Base-by-base conservation (phyloP, 2,329 filamentous ascomycete genomes). In the Rhexocercosporidium sp. region DNA sequence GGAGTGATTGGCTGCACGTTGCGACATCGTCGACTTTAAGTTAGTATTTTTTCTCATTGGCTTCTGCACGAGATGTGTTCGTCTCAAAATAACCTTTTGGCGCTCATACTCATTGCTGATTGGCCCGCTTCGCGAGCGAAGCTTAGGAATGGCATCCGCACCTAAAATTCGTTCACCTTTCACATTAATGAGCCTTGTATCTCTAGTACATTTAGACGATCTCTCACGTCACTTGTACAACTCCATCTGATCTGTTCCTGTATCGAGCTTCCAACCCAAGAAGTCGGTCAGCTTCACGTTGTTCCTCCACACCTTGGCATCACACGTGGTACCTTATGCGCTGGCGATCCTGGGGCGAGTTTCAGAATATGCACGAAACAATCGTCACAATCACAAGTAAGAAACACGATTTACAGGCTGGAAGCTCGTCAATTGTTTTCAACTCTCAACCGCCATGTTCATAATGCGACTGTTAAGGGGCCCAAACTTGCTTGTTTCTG, bases 341-440 rank as follows among this genome's bases (percentile, higher is more conserved):
- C 54, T 57, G 54, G 54, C 54, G 31, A 25, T 37, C 31, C 54
- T 25, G 34, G 54, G 54, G n/a, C 27, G 8, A 14, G 54, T 57
- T 57, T 57, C 54, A 57, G 54, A 39, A 57, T 57, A 37, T 57
- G 54, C 54, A 57, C 34, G 31, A 39, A 57, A 57, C 54, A 57
- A 57, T 25, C 54, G n/a, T 57, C 54, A 57, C 54, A 57, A 57
- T 18, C 54, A 41, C 54, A 25, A 16, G 20, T 20, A 57, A 37
- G 27, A 57, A 57, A 57, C 34, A 57, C 20, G n/a, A 41, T 41
- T 37, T 25, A 57, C 34, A 41, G 54, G 54, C 34, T 57, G 31
- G 22, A 11, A 37, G 11, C 4, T 8, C 34, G 18, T 39, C 54
- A 57, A 39, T 41, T 16, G 11, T 57, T 14, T 18, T 25, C 3